phyloP scores from a whole-genome alignment of 2,329 filamentous ascomycete genomes.

The Celoporthe dispersa region DNA sequence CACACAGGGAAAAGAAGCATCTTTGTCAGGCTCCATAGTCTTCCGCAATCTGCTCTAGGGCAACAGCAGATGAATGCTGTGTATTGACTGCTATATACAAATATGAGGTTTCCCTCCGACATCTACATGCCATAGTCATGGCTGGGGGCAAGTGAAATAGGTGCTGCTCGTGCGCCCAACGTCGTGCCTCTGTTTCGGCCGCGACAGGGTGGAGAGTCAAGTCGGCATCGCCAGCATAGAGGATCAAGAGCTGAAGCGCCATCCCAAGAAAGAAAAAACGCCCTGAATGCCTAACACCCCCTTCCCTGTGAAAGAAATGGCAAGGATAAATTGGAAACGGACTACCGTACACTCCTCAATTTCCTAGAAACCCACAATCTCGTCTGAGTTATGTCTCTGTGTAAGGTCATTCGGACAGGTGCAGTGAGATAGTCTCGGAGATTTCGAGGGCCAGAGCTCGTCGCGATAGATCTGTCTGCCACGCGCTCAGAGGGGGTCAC shows the following conservation, averaged over 20 bases:
- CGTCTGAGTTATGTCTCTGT: background rate
- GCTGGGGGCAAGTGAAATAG: slow-evolving; percentile 11
- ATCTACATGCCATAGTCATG: slow-evolving; percentile 27
- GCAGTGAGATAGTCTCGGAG: background rate
- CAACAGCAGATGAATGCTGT: background rate
- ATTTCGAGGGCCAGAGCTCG: background rate
- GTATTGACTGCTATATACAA: slow-evolving; percentile 21
- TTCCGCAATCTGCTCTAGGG: background rate
- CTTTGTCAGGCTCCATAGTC: background rate
- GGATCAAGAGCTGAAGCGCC: slow-evolving; percentile 13
- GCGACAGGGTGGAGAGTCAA: slow-evolving; percentile 15
- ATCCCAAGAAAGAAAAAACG: slow-evolving; percentile 24
- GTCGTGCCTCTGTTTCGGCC: slow-evolving; percentile 18
- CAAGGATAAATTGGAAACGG: slow-evolving; percentile 16
- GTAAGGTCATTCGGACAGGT: background rate
- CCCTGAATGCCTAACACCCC: slow-evolving; percentile 19
- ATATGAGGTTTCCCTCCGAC: slow-evolving; percentile 19
- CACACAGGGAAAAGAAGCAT: background rate
- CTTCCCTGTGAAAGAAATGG: slow-evolving; percentile 5
- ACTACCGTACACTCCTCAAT: slow-evolving; percentile 22
- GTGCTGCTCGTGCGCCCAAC: slow-evolving; percentile 11
- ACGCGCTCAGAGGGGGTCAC: background rate
- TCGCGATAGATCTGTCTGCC: background rate
- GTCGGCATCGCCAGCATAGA: slow-evolving; percentile 18
- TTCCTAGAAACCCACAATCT: slow-evolving; percentile 20